Percentiles rank a stretch among this genome's conserved stretches.
phyloP scores from a whole-genome alignment of 345 rosid genomes.

The Linum lewisii region DNA sequence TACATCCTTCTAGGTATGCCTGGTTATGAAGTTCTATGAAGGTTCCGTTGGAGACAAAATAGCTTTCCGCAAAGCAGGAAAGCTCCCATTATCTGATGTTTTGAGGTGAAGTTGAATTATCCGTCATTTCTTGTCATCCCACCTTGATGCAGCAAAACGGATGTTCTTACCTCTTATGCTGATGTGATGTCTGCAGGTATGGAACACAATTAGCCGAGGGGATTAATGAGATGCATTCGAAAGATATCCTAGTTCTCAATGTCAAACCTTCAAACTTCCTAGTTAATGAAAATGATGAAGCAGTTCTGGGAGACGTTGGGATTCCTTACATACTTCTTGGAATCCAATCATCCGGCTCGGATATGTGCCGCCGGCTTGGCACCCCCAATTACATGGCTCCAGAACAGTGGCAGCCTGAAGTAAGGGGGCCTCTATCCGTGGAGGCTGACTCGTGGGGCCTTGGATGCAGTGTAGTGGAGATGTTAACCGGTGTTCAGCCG shows the following conservation, averaged over 20 bases:
- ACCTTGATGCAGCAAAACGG: neutral
- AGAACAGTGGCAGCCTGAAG: conserved; percentile 92
- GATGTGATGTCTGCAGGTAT: conserved; percentile 48
- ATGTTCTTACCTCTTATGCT: conserved; percentile 11
- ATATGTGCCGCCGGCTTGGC: conserved; percentile 61
- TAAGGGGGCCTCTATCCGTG: conserved; percentile 69
- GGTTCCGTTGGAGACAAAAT: conserved; percentile 82
- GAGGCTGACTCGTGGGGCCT: conserved; percentile 98
- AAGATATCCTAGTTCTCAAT: conserved; percentile 64
- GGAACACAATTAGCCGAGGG: conserved; percentile 63
- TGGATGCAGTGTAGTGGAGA: conserved; percentile 86
- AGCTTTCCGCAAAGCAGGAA: conserved; percentile 78
- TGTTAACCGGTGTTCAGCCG: conserved; percentile 80
- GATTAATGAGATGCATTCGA: conserved; percentile 52
- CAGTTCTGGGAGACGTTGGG: conserved; percentile 70
- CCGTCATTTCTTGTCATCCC: neutral
- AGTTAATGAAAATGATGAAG: conserved; percentile 55
- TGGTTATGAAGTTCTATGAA: conserved; percentile 82
- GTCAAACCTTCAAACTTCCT: conserved; percentile 76
- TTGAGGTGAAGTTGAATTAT: conserved; percentile 40
- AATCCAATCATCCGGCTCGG: conserved; percentile 55
- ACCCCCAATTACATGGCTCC: conserved; percentile 98
- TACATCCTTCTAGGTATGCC: conserved; percentile 39
- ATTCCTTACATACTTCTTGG: conserved; percentile 66
- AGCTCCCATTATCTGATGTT: conserved; percentile 47